Evolutionary conservation across 352 stramenopile species (phyloP), one percentile per base, ranked within the genome.

Genomic region (Phytophthora meadii): DNA sequence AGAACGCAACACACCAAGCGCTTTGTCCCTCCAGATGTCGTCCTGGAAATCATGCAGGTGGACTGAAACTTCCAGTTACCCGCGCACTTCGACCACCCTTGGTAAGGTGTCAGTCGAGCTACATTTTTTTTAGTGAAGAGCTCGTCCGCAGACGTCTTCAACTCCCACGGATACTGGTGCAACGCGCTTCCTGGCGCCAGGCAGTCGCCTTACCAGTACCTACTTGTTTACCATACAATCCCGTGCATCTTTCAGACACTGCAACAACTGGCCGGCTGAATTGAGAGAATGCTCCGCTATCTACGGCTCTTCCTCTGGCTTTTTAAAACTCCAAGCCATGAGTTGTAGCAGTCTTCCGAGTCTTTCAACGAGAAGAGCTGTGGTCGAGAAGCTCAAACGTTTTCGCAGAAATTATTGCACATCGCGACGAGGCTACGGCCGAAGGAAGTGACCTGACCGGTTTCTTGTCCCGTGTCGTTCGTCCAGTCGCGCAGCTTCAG

Each of bases 371-470:
- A 14, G 30, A 36, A 36, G 30, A 36, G 30, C 30, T 36, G 8
- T 36, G 27, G 27, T 30, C 39, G 28, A 60, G 27, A 9, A 46
- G 25, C 45, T 14, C 22, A 28, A 42, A 51, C n/a, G 37, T 58
- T 54, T 53, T 64, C 44, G 53, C 52, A 68, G 52, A 57, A 54
- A 52, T 61, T 27, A 11, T 19, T 22, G 28, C 61, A 63, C 52
- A 53, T 61, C 53, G 37, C 60, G 37, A 62, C 47, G 37, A 15
- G 24, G 41, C 54, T 47, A 57, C 50, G 19, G 4, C 24, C 36
- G 15, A 24, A 8, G 1, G 17, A 14, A 12, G 11, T 22, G 4
- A 10, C 42, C 37, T 37, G 28, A 24, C 27, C 4, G 17, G 27
- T 57, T 48, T 50, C 50, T 61, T 34, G 48, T 47, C 42, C 40